Evolutionary conservation across 768 basidiomycete species (phyloP).

Genomic region (Leccinum imitatum): DNA sequence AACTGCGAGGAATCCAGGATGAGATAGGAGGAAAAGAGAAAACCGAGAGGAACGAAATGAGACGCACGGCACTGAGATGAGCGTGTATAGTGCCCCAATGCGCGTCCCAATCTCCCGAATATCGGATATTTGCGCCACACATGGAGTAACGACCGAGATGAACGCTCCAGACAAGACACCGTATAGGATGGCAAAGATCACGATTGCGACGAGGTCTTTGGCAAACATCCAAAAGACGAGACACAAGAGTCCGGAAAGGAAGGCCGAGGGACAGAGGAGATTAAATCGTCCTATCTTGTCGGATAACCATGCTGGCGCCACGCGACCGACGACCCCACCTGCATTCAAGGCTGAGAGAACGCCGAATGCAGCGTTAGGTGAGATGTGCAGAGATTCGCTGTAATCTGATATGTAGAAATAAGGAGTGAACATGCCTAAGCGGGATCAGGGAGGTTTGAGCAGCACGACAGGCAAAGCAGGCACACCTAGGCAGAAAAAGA

Average conservation of each 20-base stretch:
- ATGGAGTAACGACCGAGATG: slow-evolving; percentile 65
- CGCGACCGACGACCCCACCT: slow-evolving; percentile 62
- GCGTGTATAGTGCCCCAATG: slow-evolving; percentile 62
- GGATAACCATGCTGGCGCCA: slow-evolving; percentile 62
- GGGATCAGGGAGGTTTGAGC: slow-evolving; percentile 3
- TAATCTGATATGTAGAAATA: slow-evolving; percentile 70
- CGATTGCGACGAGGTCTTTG: slow-evolving; percentile 38
- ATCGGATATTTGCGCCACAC: slow-evolving; percentile 65
- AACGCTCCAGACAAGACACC: slow-evolving; percentile 70
- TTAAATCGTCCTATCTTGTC: slow-evolving; percentile 69
- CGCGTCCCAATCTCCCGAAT: slow-evolving; percentile 56
- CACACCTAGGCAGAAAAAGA: slow-evolving; percentile 62
- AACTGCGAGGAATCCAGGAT: slow-evolving; percentile 35
- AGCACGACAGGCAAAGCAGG: slow-evolving; percentile 4
- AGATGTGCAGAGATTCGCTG: slow-evolving; percentile 41
- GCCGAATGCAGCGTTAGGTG: slow-evolving; percentile 45
- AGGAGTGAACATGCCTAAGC: slow-evolving; percentile 65
- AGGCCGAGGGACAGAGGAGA: slow-evolving; percentile 59
- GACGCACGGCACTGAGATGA: slow-evolving; percentile 71
- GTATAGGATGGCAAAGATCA: slow-evolving; percentile 54
- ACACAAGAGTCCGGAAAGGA: slow-evolving; percentile 60
- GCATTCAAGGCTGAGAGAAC: slow-evolving; percentile 69
- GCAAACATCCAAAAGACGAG: slow-evolving; percentile 58
- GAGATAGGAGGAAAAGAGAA: not conserved
- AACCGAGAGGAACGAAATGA: not conserved